Evolutionary conservation across 768 basidiomycete genomes (phyloP).

Genomic region (Calocybe indica): DNA sequence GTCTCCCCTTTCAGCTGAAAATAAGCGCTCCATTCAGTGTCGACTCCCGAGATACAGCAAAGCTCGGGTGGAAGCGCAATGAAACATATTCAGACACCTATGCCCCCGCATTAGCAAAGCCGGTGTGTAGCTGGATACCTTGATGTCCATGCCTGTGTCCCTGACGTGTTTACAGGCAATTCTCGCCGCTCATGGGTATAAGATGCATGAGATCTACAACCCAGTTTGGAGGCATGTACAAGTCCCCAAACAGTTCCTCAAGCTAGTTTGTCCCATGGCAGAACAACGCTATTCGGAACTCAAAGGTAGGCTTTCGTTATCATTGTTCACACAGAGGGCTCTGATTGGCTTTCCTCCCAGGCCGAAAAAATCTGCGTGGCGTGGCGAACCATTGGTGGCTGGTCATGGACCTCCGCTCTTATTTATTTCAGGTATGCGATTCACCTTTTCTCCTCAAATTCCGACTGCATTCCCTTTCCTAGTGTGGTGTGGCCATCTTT

Average conservation of each 20-base stretch:
- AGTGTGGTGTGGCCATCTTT: slow-evolving; percentile 19
- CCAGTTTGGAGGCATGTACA: slow-evolving; percentile 17
- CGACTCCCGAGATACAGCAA: slow-evolving; percentile 12
- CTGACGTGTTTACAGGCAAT: slow-evolving; percentile 13
- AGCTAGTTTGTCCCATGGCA: slow-evolving; percentile 20
- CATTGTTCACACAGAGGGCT: neutral
- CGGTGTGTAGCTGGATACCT: slow-evolving; percentile 5
- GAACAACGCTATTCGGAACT: slow-evolving; percentile 13
- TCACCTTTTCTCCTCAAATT: neutral
- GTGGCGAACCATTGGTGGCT: slow-evolving; percentile 19
- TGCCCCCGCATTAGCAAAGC: slow-evolving; percentile 16
- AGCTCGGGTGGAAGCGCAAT: slow-evolving; percentile 17
- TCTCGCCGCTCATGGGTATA: slow-evolving; percentile 19
- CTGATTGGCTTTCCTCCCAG: neutral
- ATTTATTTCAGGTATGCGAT: slow-evolving; percentile 14
- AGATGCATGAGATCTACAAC: slow-evolving; percentile 15
- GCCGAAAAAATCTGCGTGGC: slow-evolving; percentile 12
- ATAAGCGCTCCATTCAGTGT: slow-evolving; percentile 9
- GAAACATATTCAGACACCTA: slow-evolving; percentile 17
- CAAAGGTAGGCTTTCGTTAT: slow-evolving; percentile 7
- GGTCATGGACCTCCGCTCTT: slow-evolving; percentile 14
- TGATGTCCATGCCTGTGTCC: neutral
- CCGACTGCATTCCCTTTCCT: neutral
- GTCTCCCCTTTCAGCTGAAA: neutral
- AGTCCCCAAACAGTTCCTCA: slow-evolving; percentile 17